These are phyloP conservation scores for Fusarium pseudocircinatum DNA, from an alignment of 2,329 filamentous ascomycete genomes.

Conservation along the genomic window DNA sequence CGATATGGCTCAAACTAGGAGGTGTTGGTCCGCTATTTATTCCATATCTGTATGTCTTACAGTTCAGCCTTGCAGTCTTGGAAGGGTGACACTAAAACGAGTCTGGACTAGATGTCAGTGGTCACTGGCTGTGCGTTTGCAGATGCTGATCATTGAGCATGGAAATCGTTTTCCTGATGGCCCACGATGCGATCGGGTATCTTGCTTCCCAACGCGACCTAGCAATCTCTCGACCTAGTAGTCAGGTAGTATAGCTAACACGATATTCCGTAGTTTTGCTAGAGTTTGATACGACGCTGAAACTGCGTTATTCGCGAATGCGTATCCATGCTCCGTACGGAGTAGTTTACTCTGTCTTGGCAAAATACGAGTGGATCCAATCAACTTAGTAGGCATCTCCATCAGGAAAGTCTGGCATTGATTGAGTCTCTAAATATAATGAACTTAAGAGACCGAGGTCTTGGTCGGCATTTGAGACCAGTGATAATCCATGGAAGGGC, in stretches of 20 bases:
- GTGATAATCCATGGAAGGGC: background rate
- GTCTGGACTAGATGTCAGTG: slow-evolving; percentile 1
- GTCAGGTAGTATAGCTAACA: background rate
- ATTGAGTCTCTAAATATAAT: background rate
- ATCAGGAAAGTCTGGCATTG: background rate
- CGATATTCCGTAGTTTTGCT: background rate
- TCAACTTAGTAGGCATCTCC: background rate
- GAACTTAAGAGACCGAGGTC: slow-evolving; percentile 5
- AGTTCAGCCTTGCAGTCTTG: slow-evolving; percentile 20
- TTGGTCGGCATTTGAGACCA: slow-evolving; percentile 7
- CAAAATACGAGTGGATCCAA: background rate
- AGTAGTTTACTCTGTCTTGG: slow-evolving; percentile 5
- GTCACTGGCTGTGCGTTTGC: background rate
- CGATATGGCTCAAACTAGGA: slow-evolving; percentile 1
- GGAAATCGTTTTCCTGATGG: background rate
- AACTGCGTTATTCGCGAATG: background rate
- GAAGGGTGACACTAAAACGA: background rate
- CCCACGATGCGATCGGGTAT: background rate
- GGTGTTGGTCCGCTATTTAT: slow-evolving; percentile 11
- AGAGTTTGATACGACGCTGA: background rate
- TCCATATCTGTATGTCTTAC: background rate
- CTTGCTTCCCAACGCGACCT: background rate
- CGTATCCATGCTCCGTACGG: too few species aligned
- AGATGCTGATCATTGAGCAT: background rate
- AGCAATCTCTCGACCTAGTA: background rate